Base-by-base conservation (phyloP, 768 basidiomycete genomes). In the Psilocybe azurescens region DNA sequence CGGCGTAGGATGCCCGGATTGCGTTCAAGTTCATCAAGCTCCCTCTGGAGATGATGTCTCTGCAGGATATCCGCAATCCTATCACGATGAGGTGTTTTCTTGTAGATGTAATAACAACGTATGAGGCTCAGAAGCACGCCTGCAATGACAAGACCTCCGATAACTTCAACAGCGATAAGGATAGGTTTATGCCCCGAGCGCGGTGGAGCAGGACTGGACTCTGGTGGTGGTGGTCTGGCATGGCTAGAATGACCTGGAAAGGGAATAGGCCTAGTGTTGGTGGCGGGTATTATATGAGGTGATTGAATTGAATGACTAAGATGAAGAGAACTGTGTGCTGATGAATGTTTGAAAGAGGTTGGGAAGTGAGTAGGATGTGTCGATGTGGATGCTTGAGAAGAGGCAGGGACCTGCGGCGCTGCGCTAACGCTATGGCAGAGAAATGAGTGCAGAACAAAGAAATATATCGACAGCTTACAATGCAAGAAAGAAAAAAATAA, bases 11-110 rank as follows among this genome's bases (percentile, higher is more conserved):
- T 53, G 32, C 66, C 58, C 16, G 79, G 78, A 44, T 77, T 77
- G 24, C 77, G 75, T 59, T 79, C 77, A 51, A 81, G 67, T 66
- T 83, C 81, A 54, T 77, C 81, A 69, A 87, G 76, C 71, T 87
- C 86, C 39, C 75, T 72, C 56, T 86, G 79, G 7, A 88, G 75
- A 33, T 77, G 77, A 69, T 81, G 81, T 41, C 82, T 74, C 33
- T 77, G 75, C 32, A 82, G 64, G 28, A 80, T 69, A 9, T 74
- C 74, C 9, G 76, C 75, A 29, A 84, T 75, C 13, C 82, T 77
- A 64, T 86, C 84, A 20, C 72, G 81, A 18, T 65, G 55, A 0
- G 86, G 86, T 9, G 80, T 80, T 62, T 74, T 77, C 54, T 67
- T 69, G 70, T 81, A 86, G 53, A 71, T 78, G 65, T 78, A 75